Base-by-base conservation (phyloP, 2,329 filamentous ascomycete species). In the Exophiala xenobiotica region DNA sequence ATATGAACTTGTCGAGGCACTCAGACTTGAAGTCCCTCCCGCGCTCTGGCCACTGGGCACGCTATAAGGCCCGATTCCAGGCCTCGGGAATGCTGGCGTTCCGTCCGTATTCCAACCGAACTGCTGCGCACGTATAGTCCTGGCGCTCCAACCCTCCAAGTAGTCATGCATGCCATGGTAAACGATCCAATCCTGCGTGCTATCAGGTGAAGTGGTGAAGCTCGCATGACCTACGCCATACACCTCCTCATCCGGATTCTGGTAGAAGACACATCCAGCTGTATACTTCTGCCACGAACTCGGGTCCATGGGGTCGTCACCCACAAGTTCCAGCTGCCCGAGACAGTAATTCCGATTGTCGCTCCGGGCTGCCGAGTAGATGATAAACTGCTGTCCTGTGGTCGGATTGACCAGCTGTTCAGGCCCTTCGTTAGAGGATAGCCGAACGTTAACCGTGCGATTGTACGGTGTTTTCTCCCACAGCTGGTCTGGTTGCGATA, bases 331-430 rank as follows among this genome's bases (percentile, higher is more conserved):
- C 14, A 78, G 66, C 56, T 75, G 72, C 2, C 74, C 76, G 19
- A 78, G 72, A 55, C 76, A 79, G 64, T 79, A 79, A 63, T 78
- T 78, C 2, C 73, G 67, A 53, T 77, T 79, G 57, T 78, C 75
- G n/a, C 70, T 73, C 31, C 75, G 68, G 1, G 73, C 76, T 14
- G 74, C 76, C 35, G 66, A 70, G 65, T 76, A 78, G 37, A 78
- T 73, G 52, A 79, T 60, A 56, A 78, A 78, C 4, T 68, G 63
- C 53, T 78, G 75, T 12, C 70, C 70, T 1, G 76, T 78, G 19
- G n/a, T 44, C 1, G 70, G 71, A 53, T 78, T 78, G 31, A 60
- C 69, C 42, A 79, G 69, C 58, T 78, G 76, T 56, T 79, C 66
- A 2, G 76, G 76, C 0, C 69, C 76, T 64, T 79, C 76, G 61